These are phyloP conservation scores for Aspergillus steynii DNA, from an alignment of 495 filamentous ascomycete species.

Conservation along the genomic window DNA sequence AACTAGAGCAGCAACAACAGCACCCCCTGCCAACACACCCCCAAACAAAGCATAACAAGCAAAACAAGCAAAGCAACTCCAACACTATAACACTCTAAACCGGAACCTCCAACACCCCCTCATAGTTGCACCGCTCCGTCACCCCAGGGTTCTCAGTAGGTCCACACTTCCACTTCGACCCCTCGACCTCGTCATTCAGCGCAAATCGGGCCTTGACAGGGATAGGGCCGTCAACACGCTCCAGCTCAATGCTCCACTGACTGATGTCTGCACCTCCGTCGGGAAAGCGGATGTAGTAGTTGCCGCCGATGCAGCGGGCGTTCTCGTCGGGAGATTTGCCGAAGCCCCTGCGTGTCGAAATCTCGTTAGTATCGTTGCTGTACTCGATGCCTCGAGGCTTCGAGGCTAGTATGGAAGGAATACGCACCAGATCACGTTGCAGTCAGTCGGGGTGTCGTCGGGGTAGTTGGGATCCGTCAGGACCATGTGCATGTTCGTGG, in stretches of 20 bases:
- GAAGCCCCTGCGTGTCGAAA: constrained; percentile 16
- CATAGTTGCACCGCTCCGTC: constrained; percentile 19
- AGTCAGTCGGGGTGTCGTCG: constrained; percentile 31
- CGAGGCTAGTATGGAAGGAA: too few species aligned
- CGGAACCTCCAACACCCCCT: constrained; percentile 18
- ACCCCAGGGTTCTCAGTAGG: constrained; percentile 16
- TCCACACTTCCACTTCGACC: constrained; percentile 25
- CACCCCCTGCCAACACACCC: too few species aligned
- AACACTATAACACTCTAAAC: constrained; percentile 5
- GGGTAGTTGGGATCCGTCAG: constrained; percentile 28
- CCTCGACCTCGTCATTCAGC: constrained; percentile 17
- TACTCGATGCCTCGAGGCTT: neutral
- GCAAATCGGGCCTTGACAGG: constrained; percentile 18
- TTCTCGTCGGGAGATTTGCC: constrained; percentile 13
- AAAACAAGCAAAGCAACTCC: neutral
- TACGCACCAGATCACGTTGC: constrained; percentile 30
- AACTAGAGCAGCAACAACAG: too few species aligned
- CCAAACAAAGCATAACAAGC: too few species aligned
- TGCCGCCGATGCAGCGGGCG: constrained; percentile 27
- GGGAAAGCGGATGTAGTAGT: constrained; percentile 31
- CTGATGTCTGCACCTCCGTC: constrained; percentile 21
- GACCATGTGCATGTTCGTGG: constrained; percentile 24
- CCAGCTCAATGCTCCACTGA: constrained; percentile 20
- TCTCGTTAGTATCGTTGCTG: neutral
- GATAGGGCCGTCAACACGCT: constrained; percentile 20